Conservation (phyloP, 805 yeast species). For the Brettanomyces nanus region DNA sequence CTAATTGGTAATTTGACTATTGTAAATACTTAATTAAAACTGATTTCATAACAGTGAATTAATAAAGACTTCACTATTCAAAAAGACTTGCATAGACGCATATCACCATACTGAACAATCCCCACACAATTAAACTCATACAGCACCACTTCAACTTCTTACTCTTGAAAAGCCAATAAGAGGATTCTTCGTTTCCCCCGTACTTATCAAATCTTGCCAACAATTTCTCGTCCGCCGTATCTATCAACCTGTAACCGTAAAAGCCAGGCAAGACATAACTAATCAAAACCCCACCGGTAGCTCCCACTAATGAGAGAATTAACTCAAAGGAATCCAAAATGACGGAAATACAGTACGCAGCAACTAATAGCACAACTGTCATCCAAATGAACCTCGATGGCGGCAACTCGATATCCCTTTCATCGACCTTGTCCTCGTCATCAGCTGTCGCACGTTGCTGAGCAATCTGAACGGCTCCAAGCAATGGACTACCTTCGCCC, state of each 20-base stretch:
- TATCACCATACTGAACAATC: conserved; percentile 44
- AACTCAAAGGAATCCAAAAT: conserved; percentile 56
- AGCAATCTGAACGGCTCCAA: background rate
- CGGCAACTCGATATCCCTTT: conserved; percentile 37
- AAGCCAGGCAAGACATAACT: conserved; percentile 73
- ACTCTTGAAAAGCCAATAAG: conserved; percentile 16
- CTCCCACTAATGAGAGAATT: conserved; percentile 68
- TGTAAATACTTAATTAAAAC: no score
- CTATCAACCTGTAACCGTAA: conserved; percentile 58
- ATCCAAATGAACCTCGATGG: conserved; percentile 37
- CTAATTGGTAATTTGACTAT: no score
- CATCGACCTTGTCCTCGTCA: conserved; percentile 18
- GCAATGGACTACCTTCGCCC: conserved; percentile 9
- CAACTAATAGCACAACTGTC: conserved; percentile 37
- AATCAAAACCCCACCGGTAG: conserved; percentile 76
- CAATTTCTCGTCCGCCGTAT: conserved; percentile 13
- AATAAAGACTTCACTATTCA: no score
- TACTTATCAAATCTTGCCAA: conserved; percentile 9
- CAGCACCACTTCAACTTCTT: conserved; percentile 17
- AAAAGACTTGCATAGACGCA: conserved; percentile 44
- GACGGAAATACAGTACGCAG: conserved; percentile 50
- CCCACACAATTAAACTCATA: conserved; percentile 42
- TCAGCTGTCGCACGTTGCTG: background rate
- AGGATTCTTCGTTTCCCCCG: conserved; percentile 20
- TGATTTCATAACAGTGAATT: no score